Conservation (phyloP, 257 asterid species). For the Fraxinus cuspidata region DNA sequence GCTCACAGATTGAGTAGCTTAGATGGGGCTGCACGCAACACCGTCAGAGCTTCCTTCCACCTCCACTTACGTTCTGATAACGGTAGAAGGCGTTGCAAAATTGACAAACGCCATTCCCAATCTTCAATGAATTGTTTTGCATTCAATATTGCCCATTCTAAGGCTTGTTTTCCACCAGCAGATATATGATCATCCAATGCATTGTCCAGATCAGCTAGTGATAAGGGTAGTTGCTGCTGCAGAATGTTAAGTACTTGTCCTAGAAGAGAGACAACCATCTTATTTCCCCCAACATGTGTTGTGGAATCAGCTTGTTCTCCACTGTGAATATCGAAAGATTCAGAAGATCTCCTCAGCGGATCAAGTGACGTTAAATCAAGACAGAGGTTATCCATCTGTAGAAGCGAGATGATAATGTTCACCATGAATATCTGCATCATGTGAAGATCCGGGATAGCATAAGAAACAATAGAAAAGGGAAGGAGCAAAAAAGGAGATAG, state of each 20-base stretch:
- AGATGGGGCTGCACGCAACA: constrained; percentile 97
- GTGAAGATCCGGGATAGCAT: constrained; percentile 30
- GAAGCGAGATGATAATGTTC: constrained; percentile 78
- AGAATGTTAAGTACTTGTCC: constrained; percentile 74
- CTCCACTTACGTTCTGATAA: constrained; percentile 92
- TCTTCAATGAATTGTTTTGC: constrained; percentile 82
- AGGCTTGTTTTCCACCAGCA: constrained; percentile 76
- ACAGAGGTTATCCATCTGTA: constrained; percentile 82
- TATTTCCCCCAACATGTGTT: constrained; percentile 62
- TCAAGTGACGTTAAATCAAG: constrained; percentile 52
- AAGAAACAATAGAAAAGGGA: constrained; percentile 30
- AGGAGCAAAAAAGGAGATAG: constrained; percentile 20
- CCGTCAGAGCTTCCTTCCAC: constrained; percentile 94
- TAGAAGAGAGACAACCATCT: constrained; percentile 74
- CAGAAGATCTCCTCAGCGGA: constrained; percentile 48
- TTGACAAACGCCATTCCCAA: constrained; percentile 98
- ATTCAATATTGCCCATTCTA: constrained; percentile 80
- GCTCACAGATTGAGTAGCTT: constrained; percentile 93
- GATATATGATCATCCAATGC: constrained; percentile 45
- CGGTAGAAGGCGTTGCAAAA: constrained; percentile 88
- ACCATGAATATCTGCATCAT: constrained; percentile 81
- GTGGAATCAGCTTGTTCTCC: constrained; percentile 49
- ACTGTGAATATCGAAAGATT: constrained; percentile 39
- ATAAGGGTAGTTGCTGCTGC: constrained; percentile 72
- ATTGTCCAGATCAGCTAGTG: constrained; percentile 65